A percentile compares a stretch with the other conserved stretches of the same genome.
Evolutionary conservation across 2,329 filamentous ascomycete species (phyloP).

Genomic region (Elsinoe arachidis): DNA sequence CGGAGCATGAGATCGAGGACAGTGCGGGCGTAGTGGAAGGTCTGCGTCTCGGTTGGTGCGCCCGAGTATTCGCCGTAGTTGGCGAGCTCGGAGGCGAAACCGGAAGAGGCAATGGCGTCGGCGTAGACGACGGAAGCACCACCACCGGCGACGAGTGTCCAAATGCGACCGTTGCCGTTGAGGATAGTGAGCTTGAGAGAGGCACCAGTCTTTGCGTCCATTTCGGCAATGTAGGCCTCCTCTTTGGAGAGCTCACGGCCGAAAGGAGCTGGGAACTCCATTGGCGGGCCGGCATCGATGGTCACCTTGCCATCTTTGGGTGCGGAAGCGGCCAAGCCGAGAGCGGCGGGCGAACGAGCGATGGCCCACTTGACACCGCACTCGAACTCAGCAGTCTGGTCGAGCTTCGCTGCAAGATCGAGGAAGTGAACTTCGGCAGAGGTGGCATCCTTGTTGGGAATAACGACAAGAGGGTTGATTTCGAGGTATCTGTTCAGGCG

Average conservation of each 20-base stretch:
- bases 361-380: slow-evolving; percentile 99
- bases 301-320: slow-evolving; percentile 66
- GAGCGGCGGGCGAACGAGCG: slow-evolving; percentile 78
- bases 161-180: slow-evolving; percentile 84
- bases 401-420: slow-evolving; percentile 95
- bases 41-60: slow-evolving; percentile 96
- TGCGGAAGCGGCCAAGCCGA: slow-evolving; percentile 63
- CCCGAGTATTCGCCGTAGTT: slow-evolving; percentile 99
- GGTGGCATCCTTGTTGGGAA: slow-evolving; percentile 85
- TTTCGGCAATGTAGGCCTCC: slow-evolving; percentile 96
- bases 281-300: slow-evolving; percentile 92
- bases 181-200: slow-evolving; percentile 97
- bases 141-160: slow-evolving; percentile 97
- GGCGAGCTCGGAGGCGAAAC: slow-evolving; percentile 90
- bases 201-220: slow-evolving; percentile 98
- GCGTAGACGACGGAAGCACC: slow-evolving; percentile 99
- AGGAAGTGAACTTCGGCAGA: slow-evolving; percentile 96
- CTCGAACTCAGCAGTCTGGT: slow-evolving; percentile 98
- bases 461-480: slow-evolving; percentile 98
- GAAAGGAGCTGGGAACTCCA: slow-evolving; percentile 98
- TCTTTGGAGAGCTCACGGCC: slow-evolving; percentile 98
- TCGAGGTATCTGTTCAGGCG: slow-evolving; percentile 65
- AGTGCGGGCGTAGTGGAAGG: slow-evolving; percentile 96
- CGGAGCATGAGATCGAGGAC: slow-evolving; percentile 97
- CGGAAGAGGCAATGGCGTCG: slow-evolving; percentile 92